Base-by-base conservation (phyloP, 2,329 filamentous ascomycete genomes). In the Fusarium oligoseptatum region DNA sequence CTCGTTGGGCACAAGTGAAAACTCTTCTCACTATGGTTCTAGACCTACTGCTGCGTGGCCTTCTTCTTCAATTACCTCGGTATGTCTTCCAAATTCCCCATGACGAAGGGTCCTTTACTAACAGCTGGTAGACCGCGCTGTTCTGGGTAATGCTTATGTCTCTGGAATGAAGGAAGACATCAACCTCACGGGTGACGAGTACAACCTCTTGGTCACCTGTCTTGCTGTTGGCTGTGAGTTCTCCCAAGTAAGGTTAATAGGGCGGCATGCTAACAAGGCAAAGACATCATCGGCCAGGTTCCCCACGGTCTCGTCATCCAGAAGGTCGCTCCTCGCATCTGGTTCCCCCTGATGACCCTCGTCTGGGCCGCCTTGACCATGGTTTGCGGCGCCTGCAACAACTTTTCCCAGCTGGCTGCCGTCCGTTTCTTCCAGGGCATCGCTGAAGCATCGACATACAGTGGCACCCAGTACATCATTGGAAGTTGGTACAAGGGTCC, bases 401-500 rank as follows among this genome's bases (percentile, higher is more conserved):
- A 65, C 12, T 76, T 71, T 24, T 48, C 70, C 9, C 77, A 80
- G 20, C 73, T 80, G 11, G 76, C 73, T n/a, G 71, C 73, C 15
- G 67, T 80, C 6, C 77, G 79, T 2, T 79, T 79, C 64, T 70
- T 78, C 22, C 75, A 77, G 8, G 79, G 78, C 2, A 36, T 80
- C 3, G 72, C 68, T 1, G 79, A 80, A 36, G 77, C 77, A 2
- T 76, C 71, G 20, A 80, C 77, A 6, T 80, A 79, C 36, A 76
- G 73, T 9, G 78, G 79, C 12, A 81, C 68, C 32, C 80, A 82
- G 39, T 83, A 83, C 66, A 79, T 83, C 64, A 77, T 83, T 11
- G 82, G 82, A 9, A 80, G 86, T 0, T 91, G 89, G 89, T 91
- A 91, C 74, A 90, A 86, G 37, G 66, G 66, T 0, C 75, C 75